Base-by-base conservation (phyloP, 2,329 filamentous ascomycete genomes). In the Claviceps capensis region DNA sequence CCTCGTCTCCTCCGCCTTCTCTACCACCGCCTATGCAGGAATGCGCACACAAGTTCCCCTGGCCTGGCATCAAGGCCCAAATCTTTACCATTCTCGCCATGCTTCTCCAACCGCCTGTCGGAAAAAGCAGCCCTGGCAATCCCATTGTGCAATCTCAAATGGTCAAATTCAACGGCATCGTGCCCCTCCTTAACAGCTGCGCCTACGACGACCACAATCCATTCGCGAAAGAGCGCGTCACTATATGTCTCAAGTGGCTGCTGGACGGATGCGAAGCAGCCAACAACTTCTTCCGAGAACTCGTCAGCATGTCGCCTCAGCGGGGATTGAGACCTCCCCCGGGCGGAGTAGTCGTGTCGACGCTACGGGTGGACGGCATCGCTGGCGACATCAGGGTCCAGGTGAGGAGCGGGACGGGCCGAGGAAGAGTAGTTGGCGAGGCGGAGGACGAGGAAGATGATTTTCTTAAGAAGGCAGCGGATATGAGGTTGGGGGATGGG, bases 201-300 rank as follows among this genome's bases (percentile, higher is more conserved):
- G 79, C 83, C 36, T 93, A 93, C 63, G 91, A 97, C 63, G 88
- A 91, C 59, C 82, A 95, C 68, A 96, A 96, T 62, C 88, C 89
- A 0, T 96, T 91, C 63, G 90, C 95, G 56, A 88, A 91, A 61
- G 91, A 97, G 66, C 86, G 90, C 57, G 87, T 88, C 2, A 88
- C 90, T 48, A 83, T 95, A 64, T 90, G 86, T 58, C 75, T 94
- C n/a, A 90, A 91, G 63, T 94, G 82, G 77, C 73, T 86, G 5
- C 78, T 87, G 69, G 84, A 87, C 59, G 85, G 84, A 13, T 88
- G 83, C 54, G 78, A 83, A 36, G 83, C 83, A 52, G 87, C 86
- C 16, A 84, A 85, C 56, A 75, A 79, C 36, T 85, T 86, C 59
- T 80, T 90, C 50, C 76, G 82, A 51, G 79, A 83, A 49, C 74